Evolutionary conservation across 2,329 filamentous ascomycete species (phyloP), one percentile per base, ranked within the genome.

Genomic region (Xylariomycetidae sp.): DNA sequence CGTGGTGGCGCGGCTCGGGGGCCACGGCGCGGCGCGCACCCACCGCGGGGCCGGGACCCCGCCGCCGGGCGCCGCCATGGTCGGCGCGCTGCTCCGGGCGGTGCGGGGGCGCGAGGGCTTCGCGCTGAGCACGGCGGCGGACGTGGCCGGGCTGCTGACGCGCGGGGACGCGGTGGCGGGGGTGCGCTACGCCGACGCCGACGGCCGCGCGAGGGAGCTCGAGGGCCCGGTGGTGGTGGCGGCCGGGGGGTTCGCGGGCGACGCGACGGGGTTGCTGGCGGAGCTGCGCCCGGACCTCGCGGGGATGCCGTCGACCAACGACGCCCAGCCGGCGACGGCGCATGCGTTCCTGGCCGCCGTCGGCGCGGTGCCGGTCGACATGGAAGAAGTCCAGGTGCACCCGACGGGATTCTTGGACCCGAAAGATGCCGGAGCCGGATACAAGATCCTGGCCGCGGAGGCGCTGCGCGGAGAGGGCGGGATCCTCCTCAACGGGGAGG

Each of bases 401-500:
- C 77, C 78, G 3, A 80, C 77, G 0, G 74, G 75, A 0, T 82
- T 82, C 46, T 60, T 82, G 5, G 75, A 80, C 41, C 68, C 69
- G 0, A 59, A 62, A 1, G 61, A 65, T 19, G 56, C 61, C 0
- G 44, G 43, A 1, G 62, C 65, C 0, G 54, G 56, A 20, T 65
- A 76, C 29, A 82, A 82, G 53, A 75, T 82, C 45, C 66, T 82
- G 4, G 76, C 76, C 0, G 77, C 77, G 0, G 78, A 82, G 53
- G 63, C 77, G 37, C 59, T 82, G 17, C 61, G 77, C 4, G 77
- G 76, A 0, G 76, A 81, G 46, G 78, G 77, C 0, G 78, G 76
- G 0, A 67, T 81, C 4, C 43, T 82, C 18, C 54, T 82, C 1
- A 50, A 54, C 0, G 30, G 52, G 2, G 43, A 52, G 0, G 74